phyloP scores from a whole-genome alignment of 805 yeast genomes.

The Clavispora vitiphila region DNA sequence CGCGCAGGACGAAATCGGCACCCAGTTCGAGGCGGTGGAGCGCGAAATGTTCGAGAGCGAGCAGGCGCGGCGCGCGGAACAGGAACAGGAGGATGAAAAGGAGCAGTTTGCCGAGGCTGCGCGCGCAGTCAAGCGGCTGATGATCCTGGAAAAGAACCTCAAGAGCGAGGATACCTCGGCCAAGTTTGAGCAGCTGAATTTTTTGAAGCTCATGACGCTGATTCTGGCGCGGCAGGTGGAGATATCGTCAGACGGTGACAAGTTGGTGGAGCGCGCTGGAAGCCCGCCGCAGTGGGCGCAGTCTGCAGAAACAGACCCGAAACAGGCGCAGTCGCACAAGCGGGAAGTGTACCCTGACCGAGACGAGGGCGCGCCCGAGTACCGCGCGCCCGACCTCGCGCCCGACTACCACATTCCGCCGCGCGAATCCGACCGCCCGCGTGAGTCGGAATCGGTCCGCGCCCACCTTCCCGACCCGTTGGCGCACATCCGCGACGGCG shows the following conservation, averaged over 20 bases:
- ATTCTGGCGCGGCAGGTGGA: conserved; percentile 35
- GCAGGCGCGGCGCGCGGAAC: conserved; percentile 1
- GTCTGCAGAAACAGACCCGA: no score
- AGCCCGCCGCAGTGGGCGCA: not conserved
- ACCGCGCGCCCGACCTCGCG: conserved; percentile 8
- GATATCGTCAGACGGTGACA: conserved; percentile 30
- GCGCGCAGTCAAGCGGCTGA: conserved; percentile 28
- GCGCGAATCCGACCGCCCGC: conserved; percentile 1
- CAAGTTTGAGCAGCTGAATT: conserved; percentile 33
- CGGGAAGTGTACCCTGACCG: not conserved
- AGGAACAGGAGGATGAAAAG: conserved; percentile 20
- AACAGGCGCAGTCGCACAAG: not conserved
- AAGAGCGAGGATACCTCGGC: conserved; percentile 22
- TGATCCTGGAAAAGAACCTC: conserved; percentile 24
- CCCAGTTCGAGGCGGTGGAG: conserved; percentile 31
- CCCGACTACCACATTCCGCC: conserved; percentile 4
- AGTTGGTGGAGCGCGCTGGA: conserved; percentile 22
- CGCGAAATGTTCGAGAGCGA: conserved; percentile 19
- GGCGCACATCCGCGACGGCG: conserved; percentile 39
- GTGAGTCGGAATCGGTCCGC: conserved; percentile 12
- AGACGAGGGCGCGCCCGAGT: conserved; percentile 4
- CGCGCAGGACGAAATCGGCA: conserved; percentile 23
- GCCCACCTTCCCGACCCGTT: conserved; percentile 39
- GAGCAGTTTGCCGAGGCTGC: conserved; percentile 39
- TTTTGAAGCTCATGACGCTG: conserved; percentile 35